phyloP scores from a whole-genome alignment of 2,329 filamentous ascomycete species.

The Magnaporthiopsis poae region DNA sequence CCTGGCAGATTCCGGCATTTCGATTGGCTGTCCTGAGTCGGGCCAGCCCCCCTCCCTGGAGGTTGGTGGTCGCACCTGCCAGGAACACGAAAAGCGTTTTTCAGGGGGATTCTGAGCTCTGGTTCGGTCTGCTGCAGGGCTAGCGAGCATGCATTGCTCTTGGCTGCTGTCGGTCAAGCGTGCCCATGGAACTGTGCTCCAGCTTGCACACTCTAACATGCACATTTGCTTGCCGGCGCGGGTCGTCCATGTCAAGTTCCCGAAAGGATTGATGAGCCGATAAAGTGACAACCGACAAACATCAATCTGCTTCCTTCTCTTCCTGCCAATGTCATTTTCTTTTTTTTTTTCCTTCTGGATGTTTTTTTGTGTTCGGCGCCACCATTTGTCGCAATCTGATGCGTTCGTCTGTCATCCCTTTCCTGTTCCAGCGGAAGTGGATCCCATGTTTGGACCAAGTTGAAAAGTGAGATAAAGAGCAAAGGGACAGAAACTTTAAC shows the following conservation, averaged over 20 bases:
- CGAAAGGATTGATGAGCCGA: neutral
- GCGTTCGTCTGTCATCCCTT: neutral
- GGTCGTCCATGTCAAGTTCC: too few relatives aligned
- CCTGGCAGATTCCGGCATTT: neutral
- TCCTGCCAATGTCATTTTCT: too few relatives aligned
- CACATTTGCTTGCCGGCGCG: neutral
- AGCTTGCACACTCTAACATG: neutral
- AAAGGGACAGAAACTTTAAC: neutral
- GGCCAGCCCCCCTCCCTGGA: neutral
- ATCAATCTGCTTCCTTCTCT: neutral
- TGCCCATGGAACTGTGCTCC: neutral
- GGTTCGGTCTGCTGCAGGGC: neutral
- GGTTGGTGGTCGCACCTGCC: slow-evolving; percentile 3
- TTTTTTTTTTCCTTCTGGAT: neutral
- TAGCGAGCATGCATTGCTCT: neutral
- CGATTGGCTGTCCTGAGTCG: slow-evolving; percentile 3
- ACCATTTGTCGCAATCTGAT: neutral
- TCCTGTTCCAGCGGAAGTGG: neutral
- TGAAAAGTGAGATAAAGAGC: neutral
- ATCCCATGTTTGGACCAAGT: neutral
- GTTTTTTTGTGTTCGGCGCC: too few relatives aligned
- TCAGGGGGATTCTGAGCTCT: slow-evolving; percentile 1
- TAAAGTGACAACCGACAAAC: neutral
- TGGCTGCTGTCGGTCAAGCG: neutral
- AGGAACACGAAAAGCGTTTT: slow-evolving; percentile 7